These are phyloP conservation scores for Botrytis tulipae DNA, from an alignment of 2,329 filamentous ascomycete species.

Conservation along the genomic window DNA sequence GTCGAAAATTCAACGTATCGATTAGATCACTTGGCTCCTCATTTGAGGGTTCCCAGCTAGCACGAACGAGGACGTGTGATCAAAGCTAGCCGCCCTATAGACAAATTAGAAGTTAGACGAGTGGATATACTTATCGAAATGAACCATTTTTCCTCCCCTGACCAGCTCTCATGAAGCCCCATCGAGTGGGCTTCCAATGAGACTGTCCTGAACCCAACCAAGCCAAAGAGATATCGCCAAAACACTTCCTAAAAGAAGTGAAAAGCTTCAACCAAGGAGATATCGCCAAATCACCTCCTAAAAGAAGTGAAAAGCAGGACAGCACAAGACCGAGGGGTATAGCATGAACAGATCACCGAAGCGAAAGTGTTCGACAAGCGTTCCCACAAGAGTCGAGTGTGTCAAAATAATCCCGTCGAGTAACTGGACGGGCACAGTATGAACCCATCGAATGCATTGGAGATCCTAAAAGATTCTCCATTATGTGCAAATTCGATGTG, in stretches of 20 bases:
- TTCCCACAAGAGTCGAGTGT: background rate
- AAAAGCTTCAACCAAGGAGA: background rate
- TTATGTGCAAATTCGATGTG: background rate
- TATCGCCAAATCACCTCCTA: background rate
- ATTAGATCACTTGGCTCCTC: conserved; percentile 8
- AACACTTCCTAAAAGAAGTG: background rate
- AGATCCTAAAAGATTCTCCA: conserved; percentile 16
- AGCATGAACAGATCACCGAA: background rate
- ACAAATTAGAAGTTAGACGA: conserved; percentile 4
- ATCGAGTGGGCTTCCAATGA: conserved; percentile 14
- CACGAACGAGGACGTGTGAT: conserved; percentile 15
- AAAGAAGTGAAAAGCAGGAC: conserved; percentile 3
- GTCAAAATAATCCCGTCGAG: conserved; percentile 3
- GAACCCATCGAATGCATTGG: conserved; percentile 9
- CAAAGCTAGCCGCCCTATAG: conserved; percentile 9
- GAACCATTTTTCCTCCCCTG: background rate
- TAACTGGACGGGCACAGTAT: conserved; percentile 10
- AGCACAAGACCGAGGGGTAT: background rate
- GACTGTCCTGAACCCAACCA: background rate
- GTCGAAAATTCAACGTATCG: no score
- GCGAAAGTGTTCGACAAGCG: background rate
- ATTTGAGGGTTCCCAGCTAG: conserved; percentile 9
- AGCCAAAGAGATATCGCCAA: conserved; percentile 13
- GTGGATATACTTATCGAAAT: background rate
- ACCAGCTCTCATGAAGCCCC: conserved; percentile 6